A percentile compares a stretch with the other conserved stretches of the same genome.
phyloP scores from a whole-genome alignment of 306 rosid genomes.

The Prunus mongolica region DNA sequence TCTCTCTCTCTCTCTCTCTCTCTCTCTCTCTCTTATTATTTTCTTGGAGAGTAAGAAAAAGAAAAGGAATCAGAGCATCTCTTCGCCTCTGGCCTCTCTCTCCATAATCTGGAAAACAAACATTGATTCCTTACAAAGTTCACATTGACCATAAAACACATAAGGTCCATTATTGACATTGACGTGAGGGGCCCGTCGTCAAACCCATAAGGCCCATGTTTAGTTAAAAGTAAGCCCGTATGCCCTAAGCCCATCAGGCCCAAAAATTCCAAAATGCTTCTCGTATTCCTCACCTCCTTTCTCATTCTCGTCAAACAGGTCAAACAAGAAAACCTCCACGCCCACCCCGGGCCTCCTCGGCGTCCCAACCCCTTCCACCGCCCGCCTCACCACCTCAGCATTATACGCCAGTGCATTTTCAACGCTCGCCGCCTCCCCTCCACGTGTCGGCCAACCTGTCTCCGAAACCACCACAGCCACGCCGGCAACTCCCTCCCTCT shows the following conservation, averaged over 20 bases:
- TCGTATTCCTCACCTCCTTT: constrained; percentile 31
- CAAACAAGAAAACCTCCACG: constrained; percentile 36
- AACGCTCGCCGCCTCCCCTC: constrained; percentile 15
- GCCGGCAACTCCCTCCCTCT: constrained; percentile 24
- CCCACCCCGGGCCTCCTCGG: constrained; percentile 21
- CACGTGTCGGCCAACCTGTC: constrained; percentile 32
- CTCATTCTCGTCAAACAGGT: constrained; percentile 30
- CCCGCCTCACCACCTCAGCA: constrained; percentile 24
- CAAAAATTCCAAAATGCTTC: constrained; percentile 33
- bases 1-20: no score
- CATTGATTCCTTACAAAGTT: neutral
- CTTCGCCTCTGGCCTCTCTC: no score
- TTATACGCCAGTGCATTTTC: constrained; percentile 25
- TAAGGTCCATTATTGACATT: no score
- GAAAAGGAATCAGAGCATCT: no score
- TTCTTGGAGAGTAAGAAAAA: no score
- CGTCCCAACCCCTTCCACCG: constrained; percentile 19
- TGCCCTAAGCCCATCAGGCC: constrained; percentile 18
- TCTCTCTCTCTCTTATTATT: no score
- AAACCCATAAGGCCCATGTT: neutral
- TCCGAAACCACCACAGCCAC: constrained; percentile 25
- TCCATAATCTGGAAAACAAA: no score
- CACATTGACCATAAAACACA: no score
- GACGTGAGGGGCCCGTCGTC: no score
- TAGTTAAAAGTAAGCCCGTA: constrained; percentile 13